phyloP scores from a whole-genome alignment of 495 filamentous ascomycete genomes.

The Aspergillus funiculosus region DNA sequence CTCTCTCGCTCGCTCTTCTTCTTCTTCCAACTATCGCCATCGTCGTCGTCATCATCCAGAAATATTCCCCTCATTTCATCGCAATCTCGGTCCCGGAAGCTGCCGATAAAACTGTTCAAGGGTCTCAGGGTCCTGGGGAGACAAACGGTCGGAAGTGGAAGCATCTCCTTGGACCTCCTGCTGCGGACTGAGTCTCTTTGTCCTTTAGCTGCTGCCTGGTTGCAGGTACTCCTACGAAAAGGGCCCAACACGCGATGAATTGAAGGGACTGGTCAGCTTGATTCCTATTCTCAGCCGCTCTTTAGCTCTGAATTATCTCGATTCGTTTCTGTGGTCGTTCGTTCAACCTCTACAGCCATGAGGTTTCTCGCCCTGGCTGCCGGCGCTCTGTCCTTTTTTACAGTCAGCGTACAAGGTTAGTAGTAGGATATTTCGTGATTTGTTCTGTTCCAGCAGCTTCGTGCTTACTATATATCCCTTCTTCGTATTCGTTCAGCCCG shows the following conservation, averaged over 20 bases:
- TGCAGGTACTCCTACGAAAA: background rate
- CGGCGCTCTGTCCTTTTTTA: constrained; percentile 19
- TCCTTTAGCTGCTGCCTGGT: constrained; percentile 10
- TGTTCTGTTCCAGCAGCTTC: too few species aligned
- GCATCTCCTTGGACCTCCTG: too few species aligned
- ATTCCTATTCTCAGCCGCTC: constrained; percentile 4
- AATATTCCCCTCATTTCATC: background rate
- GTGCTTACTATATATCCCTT: background rate
- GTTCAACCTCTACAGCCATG: constrained; percentile 15
- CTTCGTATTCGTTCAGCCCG: constrained; percentile 51
- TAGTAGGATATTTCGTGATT: too few species aligned
- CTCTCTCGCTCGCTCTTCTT: background rate
- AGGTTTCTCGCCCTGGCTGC: constrained; percentile 17
- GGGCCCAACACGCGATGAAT: constrained; percentile 9
- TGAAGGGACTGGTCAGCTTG: background rate
- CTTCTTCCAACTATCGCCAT: background rate
- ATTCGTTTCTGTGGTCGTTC: constrained; percentile 5
- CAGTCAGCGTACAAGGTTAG: constrained; percentile 15
- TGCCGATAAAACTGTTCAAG: background rate
- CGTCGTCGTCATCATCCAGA: background rate
- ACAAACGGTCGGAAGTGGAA: too few species aligned
- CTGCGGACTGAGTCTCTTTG: background rate
- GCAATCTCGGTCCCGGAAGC: constrained; percentile 9
- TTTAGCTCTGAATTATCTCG: background rate
- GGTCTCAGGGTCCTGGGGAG: constrained; percentile 3